Percentiles rank a stretch among this genome's conserved stretches.
phyloP scores from a whole-genome alignment of 2,329 filamentous ascomycete species.

The Fusarium longipes region DNA sequence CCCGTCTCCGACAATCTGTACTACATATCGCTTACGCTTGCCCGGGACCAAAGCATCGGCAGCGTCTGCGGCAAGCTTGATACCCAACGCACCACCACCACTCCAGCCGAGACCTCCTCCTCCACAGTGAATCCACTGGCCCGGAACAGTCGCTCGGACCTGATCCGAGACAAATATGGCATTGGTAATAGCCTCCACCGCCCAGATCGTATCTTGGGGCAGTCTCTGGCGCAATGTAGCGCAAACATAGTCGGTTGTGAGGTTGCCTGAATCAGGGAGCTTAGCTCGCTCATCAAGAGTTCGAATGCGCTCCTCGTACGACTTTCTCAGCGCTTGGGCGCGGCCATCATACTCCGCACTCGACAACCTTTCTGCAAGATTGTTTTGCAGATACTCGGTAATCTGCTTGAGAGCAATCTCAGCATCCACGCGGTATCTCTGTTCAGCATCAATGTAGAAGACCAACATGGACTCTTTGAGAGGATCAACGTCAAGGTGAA shows the following conservation, averaged over 20 bases:
- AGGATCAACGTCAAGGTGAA: conserved; percentile 28
- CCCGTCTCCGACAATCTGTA: conserved; percentile 20
- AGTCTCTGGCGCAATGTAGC: neutral
- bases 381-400: neutral
- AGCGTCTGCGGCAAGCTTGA: conserved; percentile 15
- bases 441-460: conserved; percentile 20
- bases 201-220: neutral
- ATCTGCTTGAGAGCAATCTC: neutral
- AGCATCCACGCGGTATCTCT: conserved; percentile 21
- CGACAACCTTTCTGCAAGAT: neutral
- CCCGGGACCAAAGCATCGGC: neutral
- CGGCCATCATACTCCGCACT: neutral
- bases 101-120: conserved; percentile 23
- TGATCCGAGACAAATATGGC: conserved; percentile 1
- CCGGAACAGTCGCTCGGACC: conserved; percentile 5
- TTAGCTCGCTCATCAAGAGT: neutral
- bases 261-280: neutral
- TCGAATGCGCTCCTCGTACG: neutral
- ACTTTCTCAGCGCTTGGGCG: neutral
- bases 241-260: conserved; percentile 9
- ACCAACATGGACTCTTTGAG: conserved; percentile 16
- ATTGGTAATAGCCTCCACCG: conserved; percentile 21
- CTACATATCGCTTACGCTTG: neutral
- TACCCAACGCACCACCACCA: conserved; percentile 12
- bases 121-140: conserved; percentile 23